A percentile compares a stretch with the other conserved stretches of the same genome.
Evolutionary conservation across 2,329 filamentous ascomycete species (phyloP).

Genomic region (Paracoccidioides brasiliensis): DNA sequence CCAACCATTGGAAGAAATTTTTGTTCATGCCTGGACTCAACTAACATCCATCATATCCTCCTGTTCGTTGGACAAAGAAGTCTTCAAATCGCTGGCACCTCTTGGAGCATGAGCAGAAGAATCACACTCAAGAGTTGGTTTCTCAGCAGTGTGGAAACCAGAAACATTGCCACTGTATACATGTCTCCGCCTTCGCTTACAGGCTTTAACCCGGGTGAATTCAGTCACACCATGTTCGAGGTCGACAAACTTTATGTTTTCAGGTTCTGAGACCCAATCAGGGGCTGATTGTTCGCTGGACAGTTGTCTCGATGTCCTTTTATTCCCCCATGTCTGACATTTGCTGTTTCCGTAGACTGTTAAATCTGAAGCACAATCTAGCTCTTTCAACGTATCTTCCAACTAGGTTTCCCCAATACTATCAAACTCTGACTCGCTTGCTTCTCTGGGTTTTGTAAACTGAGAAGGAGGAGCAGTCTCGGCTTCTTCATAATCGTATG

Average conservation of each 20-base stretch:
- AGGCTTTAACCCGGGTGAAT: conserved; percentile 17
- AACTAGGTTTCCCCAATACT: conserved; percentile 23
- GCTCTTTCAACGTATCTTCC: conserved; percentile 20
- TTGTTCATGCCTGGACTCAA: background rate
- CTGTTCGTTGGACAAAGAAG: background rate
- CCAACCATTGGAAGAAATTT: too few relatives aligned
- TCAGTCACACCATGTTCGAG: conserved; percentile 7
- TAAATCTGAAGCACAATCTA: conserved; percentile 20
- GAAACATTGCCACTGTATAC: conserved; percentile 6
- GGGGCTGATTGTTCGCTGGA: conserved; percentile 9
- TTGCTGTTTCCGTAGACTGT: conserved; percentile 4
- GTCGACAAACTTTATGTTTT: conserved; percentile 8
- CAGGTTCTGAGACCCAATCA: background rate
- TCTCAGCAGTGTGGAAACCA: conserved; percentile 3
- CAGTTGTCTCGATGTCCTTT: conserved; percentile 21
- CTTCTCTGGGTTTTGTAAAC: background rate
- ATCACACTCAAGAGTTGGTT: background rate
- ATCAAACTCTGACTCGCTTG: conserved; percentile 11
- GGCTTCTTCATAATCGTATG: conserved; percentile 24
- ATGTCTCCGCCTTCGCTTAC: conserved; percentile 14
- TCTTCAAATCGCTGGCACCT: background rate
- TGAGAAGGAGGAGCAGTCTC: conserved; percentile 6
- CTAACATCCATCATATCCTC: background rate
- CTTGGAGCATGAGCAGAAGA: background rate
- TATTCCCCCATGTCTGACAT: conserved; percentile 19